These are phyloP conservation scores for Entophlyctis luteolus DNA, from an alignment of 192 early-diverging fungal genomes.

Conservation along the genomic window DNA sequence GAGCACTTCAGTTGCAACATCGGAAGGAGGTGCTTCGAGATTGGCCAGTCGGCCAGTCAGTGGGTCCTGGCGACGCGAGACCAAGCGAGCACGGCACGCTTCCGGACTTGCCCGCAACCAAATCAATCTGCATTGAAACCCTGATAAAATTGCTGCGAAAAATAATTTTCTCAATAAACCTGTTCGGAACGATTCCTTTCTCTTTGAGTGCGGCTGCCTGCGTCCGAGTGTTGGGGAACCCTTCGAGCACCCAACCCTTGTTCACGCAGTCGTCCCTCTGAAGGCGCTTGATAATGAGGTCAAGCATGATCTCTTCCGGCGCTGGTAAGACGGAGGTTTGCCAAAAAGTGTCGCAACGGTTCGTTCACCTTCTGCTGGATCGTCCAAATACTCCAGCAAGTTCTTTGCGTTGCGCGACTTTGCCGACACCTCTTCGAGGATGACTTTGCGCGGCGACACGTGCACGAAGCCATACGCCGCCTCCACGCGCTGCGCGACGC, in stretches of 20 bases:
- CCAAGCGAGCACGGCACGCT: conserved; percentile 34
- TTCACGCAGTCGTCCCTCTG: conserved; percentile 39
- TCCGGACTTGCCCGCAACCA: conserved; percentile 33
- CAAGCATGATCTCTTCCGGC: conserved; percentile 37
- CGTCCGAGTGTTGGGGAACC: conserved; percentile 37
- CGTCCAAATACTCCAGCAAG: conserved; percentile 20
- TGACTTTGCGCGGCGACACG: conserved; percentile 46
- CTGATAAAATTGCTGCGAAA: neutral
- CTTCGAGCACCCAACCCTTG: conserved; percentile 51
- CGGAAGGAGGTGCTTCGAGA: conserved; percentile 14
- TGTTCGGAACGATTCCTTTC: conserved; percentile 40
- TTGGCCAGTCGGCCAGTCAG: conserved; percentile 24
- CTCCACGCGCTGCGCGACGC: conserved; percentile 35
- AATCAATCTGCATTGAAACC: conserved; percentile 28
- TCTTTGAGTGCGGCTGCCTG: conserved; percentile 36
- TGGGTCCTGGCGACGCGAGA: conserved; percentile 29
- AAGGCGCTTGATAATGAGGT: conserved; percentile 35
- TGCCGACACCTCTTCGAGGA: conserved; percentile 42
- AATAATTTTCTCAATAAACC: conserved; percentile 25
- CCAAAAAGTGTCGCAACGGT: neutral
- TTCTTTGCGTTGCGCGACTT: conserved; percentile 3
- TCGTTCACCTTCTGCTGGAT: conserved; percentile 31
- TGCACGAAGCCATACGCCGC: conserved; percentile 41
- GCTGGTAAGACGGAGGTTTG: neutral
- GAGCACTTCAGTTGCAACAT: neutral